phyloP scores from a whole-genome alignment of 2,329 filamentous ascomycete genomes.

The Sporothrix luriei region DNA sequence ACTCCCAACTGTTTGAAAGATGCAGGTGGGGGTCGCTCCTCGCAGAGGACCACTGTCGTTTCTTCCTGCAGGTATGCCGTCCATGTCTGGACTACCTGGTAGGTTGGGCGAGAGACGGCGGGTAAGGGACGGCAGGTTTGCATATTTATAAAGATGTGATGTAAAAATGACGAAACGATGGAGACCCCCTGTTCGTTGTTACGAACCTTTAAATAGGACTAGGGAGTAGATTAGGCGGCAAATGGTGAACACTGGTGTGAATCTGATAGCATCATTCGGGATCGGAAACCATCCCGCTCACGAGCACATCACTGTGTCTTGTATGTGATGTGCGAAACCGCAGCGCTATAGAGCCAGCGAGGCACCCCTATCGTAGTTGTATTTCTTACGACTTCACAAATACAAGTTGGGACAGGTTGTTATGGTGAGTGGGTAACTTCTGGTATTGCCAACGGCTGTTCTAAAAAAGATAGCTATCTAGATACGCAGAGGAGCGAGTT shows the following conservation, averaged over 20 bases:
- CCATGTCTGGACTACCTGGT: conserved; percentile 7
- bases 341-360: background rate
- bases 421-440: conserved; percentile 64
- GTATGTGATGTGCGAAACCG: background rate
- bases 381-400: background rate
- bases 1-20: background rate
- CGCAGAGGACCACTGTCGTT: background rate
- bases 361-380: background rate
- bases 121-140: background rate
- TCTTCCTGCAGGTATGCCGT: conserved; percentile 8
- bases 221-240: background rate
- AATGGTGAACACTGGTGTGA: background rate
- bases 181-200: background rate
- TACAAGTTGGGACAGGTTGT: background rate
- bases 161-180: background rate
- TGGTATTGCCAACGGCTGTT: conserved; percentile 56
- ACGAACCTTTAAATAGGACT: background rate
- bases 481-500: conserved; percentile 69
- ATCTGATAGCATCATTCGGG: background rate
- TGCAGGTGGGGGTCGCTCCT: background rate
- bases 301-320: conserved; percentile 6
- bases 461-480: conserved; percentile 50
- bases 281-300: background rate
- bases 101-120: background rate
- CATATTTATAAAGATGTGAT: background rate